Evolutionary conservation across 352 stramenopile genomes (phyloP).

Genomic region (Phytophthora melonis): DNA sequence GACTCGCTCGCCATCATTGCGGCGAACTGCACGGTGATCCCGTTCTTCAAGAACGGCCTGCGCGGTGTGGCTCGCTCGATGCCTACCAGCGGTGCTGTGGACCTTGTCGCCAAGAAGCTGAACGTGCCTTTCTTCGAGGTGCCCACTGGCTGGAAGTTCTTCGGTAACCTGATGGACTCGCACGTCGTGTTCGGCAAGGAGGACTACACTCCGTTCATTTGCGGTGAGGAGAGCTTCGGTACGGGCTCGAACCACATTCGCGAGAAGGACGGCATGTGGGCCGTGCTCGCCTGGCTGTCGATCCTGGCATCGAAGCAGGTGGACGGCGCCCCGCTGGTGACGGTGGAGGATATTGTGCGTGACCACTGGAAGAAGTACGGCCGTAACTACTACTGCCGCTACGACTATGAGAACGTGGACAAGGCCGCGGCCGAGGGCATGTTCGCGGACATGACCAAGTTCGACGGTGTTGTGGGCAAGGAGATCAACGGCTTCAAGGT

Average conservation of each 20-base stretch:
- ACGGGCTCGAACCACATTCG: constrained; percentile 99
- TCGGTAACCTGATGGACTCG: constrained; percentile 99
- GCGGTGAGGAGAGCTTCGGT: constrained; percentile 98
- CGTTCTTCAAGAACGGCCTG: constrained; percentile 96
- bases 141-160: constrained; percentile 99
- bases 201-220: constrained; percentile 99
- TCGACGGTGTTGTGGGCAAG: constrained; percentile 72
- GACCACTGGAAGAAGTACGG: constrained; percentile 98
- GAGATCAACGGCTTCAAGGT: constrained; percentile 83
- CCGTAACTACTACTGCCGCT: constrained; percentile 99
- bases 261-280: constrained; percentile 99
- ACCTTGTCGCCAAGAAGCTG: constrained; percentile 97
- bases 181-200: constrained; percentile 95
- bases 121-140: constrained; percentile 97
- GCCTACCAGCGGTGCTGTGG: constrained; percentile 97
- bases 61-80: constrained; percentile 98
- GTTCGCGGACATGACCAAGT: constrained; percentile 81
- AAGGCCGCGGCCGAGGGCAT: constrained; percentile 82
- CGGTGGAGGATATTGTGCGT: constrained; percentile 96
- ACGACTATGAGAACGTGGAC: constrained; percentile 99
- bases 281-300: constrained; percentile 98
- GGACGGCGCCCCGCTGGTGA: constrained; percentile 91
- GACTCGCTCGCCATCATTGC: constrained; percentile 99
- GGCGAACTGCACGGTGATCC: constrained; percentile 97
- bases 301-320: constrained; percentile 95